Percentiles rank a stretch among this genome's conserved stretches.
These are phyloP conservation scores for Saccharomycopsis microspora DNA, from an alignment of 805 yeast genomes.

Conservation along the genomic window DNA sequence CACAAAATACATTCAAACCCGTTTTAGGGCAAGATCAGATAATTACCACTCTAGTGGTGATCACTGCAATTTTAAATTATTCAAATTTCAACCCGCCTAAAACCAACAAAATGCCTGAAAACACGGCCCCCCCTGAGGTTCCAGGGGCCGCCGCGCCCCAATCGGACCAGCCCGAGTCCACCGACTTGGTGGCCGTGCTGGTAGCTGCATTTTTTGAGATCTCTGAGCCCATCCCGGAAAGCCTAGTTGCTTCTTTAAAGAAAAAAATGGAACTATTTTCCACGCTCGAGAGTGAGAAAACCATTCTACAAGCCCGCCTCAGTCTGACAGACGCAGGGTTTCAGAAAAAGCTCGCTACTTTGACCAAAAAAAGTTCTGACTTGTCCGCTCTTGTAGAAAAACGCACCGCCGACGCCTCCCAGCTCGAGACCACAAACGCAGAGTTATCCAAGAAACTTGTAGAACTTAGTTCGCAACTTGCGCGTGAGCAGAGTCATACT, in stretches of 20 bases:
- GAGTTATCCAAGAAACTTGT: conserved; percentile 29
- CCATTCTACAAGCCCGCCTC: conserved; percentile 21
- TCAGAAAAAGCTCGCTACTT: conserved; percentile 19
- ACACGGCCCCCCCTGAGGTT: too few species aligned
- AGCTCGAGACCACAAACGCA: conserved; percentile 25
- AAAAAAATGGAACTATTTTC: conserved; percentile 21
- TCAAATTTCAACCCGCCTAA: too few species aligned
- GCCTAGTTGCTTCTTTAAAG: not conserved
- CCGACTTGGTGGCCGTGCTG: too few species aligned
- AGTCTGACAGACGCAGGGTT: conserved; percentile 23
- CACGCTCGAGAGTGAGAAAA: conserved; percentile 21
- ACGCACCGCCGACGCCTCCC: conserved; percentile 28
- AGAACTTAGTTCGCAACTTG: conserved; percentile 26
- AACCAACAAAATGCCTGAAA: too few species aligned
- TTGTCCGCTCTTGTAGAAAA: conserved; percentile 18
- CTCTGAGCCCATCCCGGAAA: not conserved
- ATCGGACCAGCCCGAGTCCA: too few species aligned
- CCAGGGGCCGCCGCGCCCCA: too few species aligned
- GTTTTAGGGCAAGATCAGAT: too few species aligned
- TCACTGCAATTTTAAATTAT: too few species aligned
- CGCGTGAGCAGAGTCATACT: conserved; percentile 23
- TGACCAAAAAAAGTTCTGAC: conserved; percentile 18
- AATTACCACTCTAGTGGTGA: too few species aligned
- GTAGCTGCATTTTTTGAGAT: not conserved
- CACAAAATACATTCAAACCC: too few species aligned